Evolutionary conservation across 2,329 filamentous ascomycete species (phyloP).

Genomic region (Sclerotinia nivalis): DNA sequence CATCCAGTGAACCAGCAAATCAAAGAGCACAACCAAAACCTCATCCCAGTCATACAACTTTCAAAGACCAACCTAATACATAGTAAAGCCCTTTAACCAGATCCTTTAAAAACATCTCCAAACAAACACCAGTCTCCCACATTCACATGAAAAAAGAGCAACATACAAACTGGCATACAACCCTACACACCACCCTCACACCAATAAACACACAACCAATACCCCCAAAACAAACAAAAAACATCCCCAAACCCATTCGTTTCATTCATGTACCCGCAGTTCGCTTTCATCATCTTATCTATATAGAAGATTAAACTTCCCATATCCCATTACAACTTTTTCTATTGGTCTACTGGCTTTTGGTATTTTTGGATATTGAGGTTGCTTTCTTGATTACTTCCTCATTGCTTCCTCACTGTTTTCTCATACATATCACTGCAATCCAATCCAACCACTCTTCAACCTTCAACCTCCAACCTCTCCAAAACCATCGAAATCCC

Average conservation of each 20-base stretch:
- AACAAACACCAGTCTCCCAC: neutral
- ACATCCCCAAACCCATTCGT: neutral
- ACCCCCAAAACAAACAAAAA: neutral
- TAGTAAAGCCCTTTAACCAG: neutral
- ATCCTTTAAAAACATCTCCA: neutral
- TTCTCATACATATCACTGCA: too few species aligned
- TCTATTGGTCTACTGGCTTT: neutral
- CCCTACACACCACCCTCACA: neutral
- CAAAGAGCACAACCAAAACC: neutral
- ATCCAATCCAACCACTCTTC: neutral
- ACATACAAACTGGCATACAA: too few species aligned
- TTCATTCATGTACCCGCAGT: constrained; percentile 11
- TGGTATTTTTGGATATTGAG: neutral
- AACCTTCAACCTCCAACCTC: neutral
- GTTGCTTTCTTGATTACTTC: neutral
- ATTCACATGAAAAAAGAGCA: neutral
- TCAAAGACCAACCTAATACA: neutral
- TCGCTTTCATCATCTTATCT: constrained; percentile 10
- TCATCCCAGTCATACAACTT: neutral
- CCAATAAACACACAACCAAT: neutral
- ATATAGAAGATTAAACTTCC: neutral
- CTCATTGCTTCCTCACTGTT: neutral
- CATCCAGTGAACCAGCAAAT: too few species aligned
- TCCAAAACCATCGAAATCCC: neutral
- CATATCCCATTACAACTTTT: neutral